Base-by-base conservation (phyloP, 352 stramenopile genomes). In the Phytophthora idaei region DNA sequence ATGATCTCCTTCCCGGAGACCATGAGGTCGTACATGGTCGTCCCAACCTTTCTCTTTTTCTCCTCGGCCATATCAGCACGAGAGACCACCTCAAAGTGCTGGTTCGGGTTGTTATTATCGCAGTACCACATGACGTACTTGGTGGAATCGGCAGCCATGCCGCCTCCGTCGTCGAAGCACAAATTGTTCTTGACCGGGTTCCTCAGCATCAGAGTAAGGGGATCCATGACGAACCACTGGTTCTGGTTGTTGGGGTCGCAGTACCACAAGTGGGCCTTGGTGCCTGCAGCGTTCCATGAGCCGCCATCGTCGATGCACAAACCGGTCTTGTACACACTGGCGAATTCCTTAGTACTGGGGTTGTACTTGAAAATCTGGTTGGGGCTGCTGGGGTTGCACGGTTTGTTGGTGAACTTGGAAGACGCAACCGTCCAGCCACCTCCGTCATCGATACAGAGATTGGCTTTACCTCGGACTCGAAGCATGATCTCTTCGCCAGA, bases 291-390 rank as follows among this genome's bases (percentile, higher is more conserved):
- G 12, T 32, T 46, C 54, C 53, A 56, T 12, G 55, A 67, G 11
- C 55, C 50, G 25, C 63, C 67, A 31, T 71, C 63, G 51, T 71
- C 63, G 14, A 75, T 60, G 6, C 66, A 74, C 66, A 73, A 14
- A 0, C 63, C 63, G 10, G n/a, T 28, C 57, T 76, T 78, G 61
- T 67, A 61, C 25, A 69, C 67, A 2, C 55, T 72, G n/a, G 44
- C 55, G 21, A 74, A 64, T 39, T 61, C 28, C 27, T 62, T 56
- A 0, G 53, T 62, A 14, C 25, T 8, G 9, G 31, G 1, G 34
- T 67, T 57, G 60, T 77, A 77, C 54, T 64, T 63, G 61, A 80
- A 75, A 6, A 71, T 62, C 46, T 80, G 73, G 48, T 70, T 77
- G 2, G 56, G 59, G 32, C 62, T 77, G 52, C 45, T 75, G 10